Percentiles rank a stretch among this genome's conserved stretches.
These are phyloP conservation scores for Glycyrrhiza uralensis DNA, from an alignment of 306 rosid species.

Conservation along the genomic window DNA sequence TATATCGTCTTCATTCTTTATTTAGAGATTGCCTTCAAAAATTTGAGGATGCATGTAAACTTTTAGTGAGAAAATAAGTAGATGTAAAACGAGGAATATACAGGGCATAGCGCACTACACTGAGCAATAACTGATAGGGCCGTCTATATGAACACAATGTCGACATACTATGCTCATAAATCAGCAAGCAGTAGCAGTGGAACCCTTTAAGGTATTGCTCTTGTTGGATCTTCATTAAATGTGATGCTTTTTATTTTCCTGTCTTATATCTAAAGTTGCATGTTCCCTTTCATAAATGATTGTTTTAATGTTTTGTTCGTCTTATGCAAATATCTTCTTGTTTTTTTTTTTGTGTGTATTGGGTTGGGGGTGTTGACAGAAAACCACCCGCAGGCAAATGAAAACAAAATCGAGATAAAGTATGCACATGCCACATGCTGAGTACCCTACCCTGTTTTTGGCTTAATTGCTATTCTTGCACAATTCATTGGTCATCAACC, in stretches of 20 bases:
- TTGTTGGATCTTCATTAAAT: not conserved
- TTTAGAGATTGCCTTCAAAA: not conserved
- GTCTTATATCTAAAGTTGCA: not conserved
- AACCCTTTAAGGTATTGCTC: not conserved
- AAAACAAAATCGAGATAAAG: not conserved
- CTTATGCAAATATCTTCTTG: not conserved
- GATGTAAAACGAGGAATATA: not conserved
- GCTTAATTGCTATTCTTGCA: too few relatives aligned
- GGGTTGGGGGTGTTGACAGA: too few relatives aligned
- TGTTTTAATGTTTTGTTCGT: not conserved
- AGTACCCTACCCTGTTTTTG: not conserved
- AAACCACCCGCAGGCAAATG: not conserved
- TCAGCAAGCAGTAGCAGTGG: not conserved
- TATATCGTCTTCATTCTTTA: not conserved
- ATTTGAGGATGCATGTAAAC: not conserved
- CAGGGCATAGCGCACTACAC: not conserved
- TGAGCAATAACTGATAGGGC: not conserved
- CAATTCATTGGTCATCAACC: not conserved
- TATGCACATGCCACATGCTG: not conserved
- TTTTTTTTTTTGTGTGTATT: too few relatives aligned
- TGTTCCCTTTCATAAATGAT: too few relatives aligned
- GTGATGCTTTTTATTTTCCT: not conserved
- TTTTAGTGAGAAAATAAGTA: not conserved
- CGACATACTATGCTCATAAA: conserved; percentile 27
- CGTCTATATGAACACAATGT: conserved; percentile 9